Evolutionary conservation across 2,329 filamentous ascomycete genomes (phyloP), one percentile per base, ranked within the genome.

Genomic region (Dactylellina cionopaga): DNA sequence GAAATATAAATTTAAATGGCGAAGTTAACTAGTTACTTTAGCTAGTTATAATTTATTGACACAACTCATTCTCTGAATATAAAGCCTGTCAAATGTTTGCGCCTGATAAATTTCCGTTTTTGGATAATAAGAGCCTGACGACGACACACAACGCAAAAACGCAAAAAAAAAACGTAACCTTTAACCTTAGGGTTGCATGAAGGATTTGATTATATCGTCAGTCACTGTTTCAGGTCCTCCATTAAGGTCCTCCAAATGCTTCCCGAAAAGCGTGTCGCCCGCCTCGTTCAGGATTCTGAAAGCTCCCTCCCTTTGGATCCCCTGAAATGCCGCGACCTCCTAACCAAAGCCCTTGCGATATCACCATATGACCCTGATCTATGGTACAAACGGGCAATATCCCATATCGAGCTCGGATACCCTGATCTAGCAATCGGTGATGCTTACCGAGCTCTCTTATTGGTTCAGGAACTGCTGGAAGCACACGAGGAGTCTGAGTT

Each of bases 391-490:
- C 87, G 93, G 29, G 92, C 92, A 22, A 82, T 86, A 31, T 83
- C 90, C 41, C 88, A 97, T 80, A 85, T 88, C 13, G 83, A 87
- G 46, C 84, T 97, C 47, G 91, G 88, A 35, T 98, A 96, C 80
- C 92, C 92, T 0, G 95, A 99, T 80, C 86, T 99, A 37, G 92
- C 92, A 3, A 89, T 90, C 9, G 92, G 92, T 31, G 93, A 97
- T 83, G 92, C 92, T 3, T 98, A 98, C 79, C 89, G 90, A 62
- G 92, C 93, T 0, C 84, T 98, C n/a, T 86, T 96, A 2, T 83
- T 99, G 47, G 86, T 90, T 13, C 94, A 98, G 78, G 92, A 95
- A 75, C 85, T 92, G 33, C 81, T 85, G 63, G 90, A 94, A 74
- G 86, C 87, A 37, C 93, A 91, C 76, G 92, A 97, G 80, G 96